These are phyloP conservation scores for Dendrobium huoshanense DNA, from an alignment of 106 monocot genomes.

Conservation along the genomic window DNA sequence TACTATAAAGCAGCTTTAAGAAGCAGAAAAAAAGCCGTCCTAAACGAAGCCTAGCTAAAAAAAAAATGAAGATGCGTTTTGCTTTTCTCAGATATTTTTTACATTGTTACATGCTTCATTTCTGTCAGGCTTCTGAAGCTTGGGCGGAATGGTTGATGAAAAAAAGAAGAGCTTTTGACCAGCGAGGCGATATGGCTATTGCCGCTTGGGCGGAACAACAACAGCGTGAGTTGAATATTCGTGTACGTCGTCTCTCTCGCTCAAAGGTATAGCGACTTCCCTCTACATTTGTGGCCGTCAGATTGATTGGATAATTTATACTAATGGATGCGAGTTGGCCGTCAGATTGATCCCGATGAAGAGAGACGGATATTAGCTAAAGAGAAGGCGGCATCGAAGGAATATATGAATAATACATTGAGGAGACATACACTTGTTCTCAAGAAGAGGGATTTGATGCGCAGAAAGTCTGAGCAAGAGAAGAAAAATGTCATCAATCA, in stretches of 20 bases:
- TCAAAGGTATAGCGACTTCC: slow-evolving; percentile 39
- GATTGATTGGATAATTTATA: not conserved
- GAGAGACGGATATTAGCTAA: slow-evolving; percentile 73
- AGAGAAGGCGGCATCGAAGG: slow-evolving; percentile 79
- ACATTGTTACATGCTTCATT: not conserved
- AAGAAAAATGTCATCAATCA: slow-evolving; percentile 50
- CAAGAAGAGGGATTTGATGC: slow-evolving; percentile 86
- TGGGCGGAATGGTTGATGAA: slow-evolving; percentile 99
- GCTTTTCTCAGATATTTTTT: not conserved
- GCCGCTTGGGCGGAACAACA: slow-evolving; percentile 99
- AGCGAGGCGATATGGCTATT: slow-evolving; percentile 92
- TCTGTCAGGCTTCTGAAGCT: slow-evolving; percentile 78
- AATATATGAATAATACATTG: slow-evolving; percentile 58
- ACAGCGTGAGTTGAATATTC: slow-evolving; percentile 68
- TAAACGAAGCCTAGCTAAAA: too few species aligned
- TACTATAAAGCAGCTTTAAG: too few species aligned
- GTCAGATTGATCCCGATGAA: slow-evolving; percentile 90
- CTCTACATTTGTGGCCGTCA: not conserved
- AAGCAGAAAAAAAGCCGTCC: too few species aligned
- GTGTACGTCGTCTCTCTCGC: slow-evolving; percentile 52
- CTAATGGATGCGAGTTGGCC: too few species aligned
- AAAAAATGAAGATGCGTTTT: too few species aligned
- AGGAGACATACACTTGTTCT: slow-evolving; percentile 84
- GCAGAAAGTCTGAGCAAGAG: slow-evolving; percentile 75
- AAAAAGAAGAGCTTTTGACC: slow-evolving; percentile 94